These are phyloP conservation scores for Clitopilus passeckerianus DNA, from an alignment of 768 basidiomycete genomes.

Conservation along the genomic window DNA sequence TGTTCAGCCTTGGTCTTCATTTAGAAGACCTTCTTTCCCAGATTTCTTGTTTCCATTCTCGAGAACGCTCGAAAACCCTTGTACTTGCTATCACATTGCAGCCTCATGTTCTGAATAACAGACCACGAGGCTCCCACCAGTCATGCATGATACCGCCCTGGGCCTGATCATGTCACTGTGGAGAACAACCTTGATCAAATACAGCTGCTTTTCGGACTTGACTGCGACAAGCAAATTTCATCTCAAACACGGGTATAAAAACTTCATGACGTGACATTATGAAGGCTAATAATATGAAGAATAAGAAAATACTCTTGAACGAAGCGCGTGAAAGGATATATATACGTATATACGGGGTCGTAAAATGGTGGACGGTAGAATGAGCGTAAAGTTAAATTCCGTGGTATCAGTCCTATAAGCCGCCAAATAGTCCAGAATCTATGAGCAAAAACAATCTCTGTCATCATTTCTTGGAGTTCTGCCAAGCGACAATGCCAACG, in stretches of 20 bases:
- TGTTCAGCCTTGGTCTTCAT: neutral
- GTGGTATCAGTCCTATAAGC: neutral
- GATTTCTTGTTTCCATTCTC: neutral
- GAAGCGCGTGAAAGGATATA: neutral
- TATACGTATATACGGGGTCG: neutral
- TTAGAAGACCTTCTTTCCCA: neutral
- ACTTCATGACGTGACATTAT: neutral
- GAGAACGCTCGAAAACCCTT: neutral
- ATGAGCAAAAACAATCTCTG: neutral
- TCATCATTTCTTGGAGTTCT: slow-evolving; percentile 26
- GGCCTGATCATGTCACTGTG: neutral
- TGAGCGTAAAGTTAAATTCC: neutral
- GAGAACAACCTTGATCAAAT: neutral
- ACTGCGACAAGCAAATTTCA: neutral
- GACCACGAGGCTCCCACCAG: neutral
- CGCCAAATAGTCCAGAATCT: neutral
- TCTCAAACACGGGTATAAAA: neutral
- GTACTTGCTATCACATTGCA: neutral
- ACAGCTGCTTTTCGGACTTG: neutral
- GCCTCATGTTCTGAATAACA: neutral
- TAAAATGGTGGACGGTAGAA: neutral
- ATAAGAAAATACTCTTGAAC: neutral
- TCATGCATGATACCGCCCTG: neutral
- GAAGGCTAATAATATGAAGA: neutral
- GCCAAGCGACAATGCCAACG: slow-evolving; percentile 48